These are phyloP conservation scores for Adansonia rubrostipa DNA, from an alignment of 441 rosid species.

Conservation along the genomic window DNA sequence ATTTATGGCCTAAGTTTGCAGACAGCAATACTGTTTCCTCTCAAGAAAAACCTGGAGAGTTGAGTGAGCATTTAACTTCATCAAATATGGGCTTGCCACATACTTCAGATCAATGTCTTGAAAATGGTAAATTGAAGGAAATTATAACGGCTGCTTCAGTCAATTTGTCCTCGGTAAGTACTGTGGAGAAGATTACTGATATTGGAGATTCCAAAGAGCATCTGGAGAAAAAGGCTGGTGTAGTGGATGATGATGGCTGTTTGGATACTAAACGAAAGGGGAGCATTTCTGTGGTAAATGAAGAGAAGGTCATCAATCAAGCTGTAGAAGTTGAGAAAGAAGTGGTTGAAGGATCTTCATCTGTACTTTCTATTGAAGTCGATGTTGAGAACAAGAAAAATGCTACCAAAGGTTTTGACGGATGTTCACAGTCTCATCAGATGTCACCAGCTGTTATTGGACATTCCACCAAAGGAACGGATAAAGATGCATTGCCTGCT, in stretches of 20 bases:
- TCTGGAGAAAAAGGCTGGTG: slow-evolving; percentile 37
- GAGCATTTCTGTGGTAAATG: slow-evolving; percentile 28
- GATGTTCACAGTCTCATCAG: slow-evolving; percentile 35
- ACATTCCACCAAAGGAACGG: slow-evolving; percentile 34
- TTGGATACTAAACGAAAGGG: slow-evolving; percentile 34
- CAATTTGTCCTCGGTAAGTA: slow-evolving; percentile 25
- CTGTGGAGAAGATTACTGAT: slow-evolving; percentile 37
- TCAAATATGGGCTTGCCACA: slow-evolving; percentile 47
- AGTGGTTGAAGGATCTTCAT: slow-evolving; percentile 41
- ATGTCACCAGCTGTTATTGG: slow-evolving; percentile 31
- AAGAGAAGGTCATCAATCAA: slow-evolving; percentile 38
- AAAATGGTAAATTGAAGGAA: slow-evolving; percentile 49
- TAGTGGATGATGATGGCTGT: slow-evolving; percentile 32
- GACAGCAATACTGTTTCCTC: slow-evolving; percentile 35
- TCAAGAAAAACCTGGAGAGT: slow-evolving; percentile 37
- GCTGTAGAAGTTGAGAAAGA: slow-evolving; percentile 37
- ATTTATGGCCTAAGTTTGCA: slow-evolving; percentile 33
- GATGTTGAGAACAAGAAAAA: slow-evolving; percentile 42
- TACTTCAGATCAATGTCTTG: slow-evolving; percentile 45
- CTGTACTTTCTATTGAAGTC: slow-evolving; percentile 26
- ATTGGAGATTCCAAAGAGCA: slow-evolving; percentile 31
- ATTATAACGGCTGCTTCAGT: slow-evolving; percentile 22
- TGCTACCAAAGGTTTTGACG: slow-evolving; percentile 31
- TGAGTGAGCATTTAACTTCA: slow-evolving; percentile 39
- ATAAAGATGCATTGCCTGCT: slow-evolving; percentile 35